Base-by-base conservation (phyloP, 2,329 filamentous ascomycete genomes). In the Botrytis hyacinthi region DNA sequence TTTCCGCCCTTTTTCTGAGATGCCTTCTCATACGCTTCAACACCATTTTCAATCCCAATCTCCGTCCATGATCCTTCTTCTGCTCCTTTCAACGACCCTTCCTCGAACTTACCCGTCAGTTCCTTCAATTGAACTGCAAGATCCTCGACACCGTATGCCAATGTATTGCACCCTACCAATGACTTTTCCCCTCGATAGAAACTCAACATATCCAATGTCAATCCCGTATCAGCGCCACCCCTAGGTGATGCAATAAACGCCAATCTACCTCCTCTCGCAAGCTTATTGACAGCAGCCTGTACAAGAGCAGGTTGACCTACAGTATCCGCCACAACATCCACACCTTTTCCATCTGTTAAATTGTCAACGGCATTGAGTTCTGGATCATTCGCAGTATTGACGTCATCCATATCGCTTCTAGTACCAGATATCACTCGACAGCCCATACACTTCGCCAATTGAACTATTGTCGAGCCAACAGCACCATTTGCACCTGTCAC, bases 91-190 rank as follows among this genome's bases (percentile, higher is more conserved):
- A 79, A 69, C 3, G 44, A 37, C 0, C 75, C 76, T 0, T 62
- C 46, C 26, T 80, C 77, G 69, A 79, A 79, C 37, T 71, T 62
- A 14, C 66, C 26, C 1, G 68, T 73, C 79, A 91, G 90, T 87
- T 86, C 86, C 73, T 89, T 85, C 66, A 79, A 59, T 65, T 75
- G 72, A 26, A 22, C 40, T 2, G 75, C 78, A 67, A 76, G 73
- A n/a, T 78, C 77, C 59, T 75, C 73, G 2, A 74, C 76, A 8
- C 61, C 48, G 73, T 78, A 78, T 12, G 71, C n/a, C 35, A 80
- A 67, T 8, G 76, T 75, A 75, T 80, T 80, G 57, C 74, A 73
- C 4, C 78, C 78, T 26, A 76, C 62, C 18, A 79, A 12, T 4
- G 51, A 72, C 59, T 76, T 77, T 61, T 77, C 78, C 35, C 75